Evolutionary conservation across 768 basidiomycete species (phyloP), one percentile per base, ranked within the genome.

Genomic region (Coprinopsis cinerea): DNA sequence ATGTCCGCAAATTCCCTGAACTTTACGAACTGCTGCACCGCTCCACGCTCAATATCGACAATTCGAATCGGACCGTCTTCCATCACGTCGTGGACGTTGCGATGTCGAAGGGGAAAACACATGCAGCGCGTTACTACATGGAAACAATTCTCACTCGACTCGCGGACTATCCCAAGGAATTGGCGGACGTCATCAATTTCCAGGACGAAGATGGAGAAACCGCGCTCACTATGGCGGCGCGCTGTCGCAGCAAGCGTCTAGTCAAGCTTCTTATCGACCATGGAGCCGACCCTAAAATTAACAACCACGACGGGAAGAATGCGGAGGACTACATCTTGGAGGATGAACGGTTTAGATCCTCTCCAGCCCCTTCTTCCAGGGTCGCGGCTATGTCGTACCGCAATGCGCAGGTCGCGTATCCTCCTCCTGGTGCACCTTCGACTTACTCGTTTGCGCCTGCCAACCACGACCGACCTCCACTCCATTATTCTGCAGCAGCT

Each of bases 121-220:
- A 98, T 58, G 96, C 96, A 1, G 92, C 95, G 7, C 80, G 94
- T 20, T 99, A 99, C 69, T 99, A 99, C 67, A 92, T 99, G 92
- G 96, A 99, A 67, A 94, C 92, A 0, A 83, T 98, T 34, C 76
- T 99, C 47, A 76, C 73, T 35, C 80, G 95, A 44, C 76, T 99
- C 34, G 76, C 88, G 4, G 93, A 94, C 61, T 99, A 90, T 69
- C 94, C 96, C 0, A 88, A 88, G 60, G 96, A 99, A 66, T 71
- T 99, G 25, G 91, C 92, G 26, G 96, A 99, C 60, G 92, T 99
- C 41, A 92, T 99, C 67, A 99, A 99, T 62, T 98, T 97, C 64
- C 96, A 96, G 64, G 95, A 98, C 63, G 93, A 97, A 63, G 96
- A 99, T 55, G 95, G 95, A 28, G 96, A 99, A 69, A 98, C 96